Evolutionary conservation across 495 filamentous ascomycete species (phyloP), one percentile per base, ranked within the genome.

Genomic region (Tuber borchii): DNA sequence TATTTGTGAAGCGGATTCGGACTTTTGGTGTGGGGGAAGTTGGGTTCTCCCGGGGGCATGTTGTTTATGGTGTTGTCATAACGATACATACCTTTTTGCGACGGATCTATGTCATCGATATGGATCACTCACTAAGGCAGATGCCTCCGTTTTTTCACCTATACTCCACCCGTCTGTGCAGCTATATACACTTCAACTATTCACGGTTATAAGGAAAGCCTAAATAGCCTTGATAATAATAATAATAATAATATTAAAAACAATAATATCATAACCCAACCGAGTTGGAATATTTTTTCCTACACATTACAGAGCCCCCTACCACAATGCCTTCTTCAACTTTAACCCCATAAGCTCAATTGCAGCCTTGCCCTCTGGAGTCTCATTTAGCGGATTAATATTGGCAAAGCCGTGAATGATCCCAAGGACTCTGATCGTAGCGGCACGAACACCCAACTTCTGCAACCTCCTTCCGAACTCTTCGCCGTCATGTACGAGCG

Each of bases 401-500:
- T 34, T 20, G 22, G 76, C 73, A 76, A 86, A 82, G 2, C 82
- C 76, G 81, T 87, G 86, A 0, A 86, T 79, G 39, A 77, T 83
- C 42, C 84, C 86, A 22, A 76, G 34, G 46, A 82, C 82, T 26
- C 82, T 83, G 26, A 84, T 73, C 71, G 84, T 17, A 20, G 84
- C 82, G 20, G 85, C 83, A 31, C 79, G 74, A 71, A 83, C 83
- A 1, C 85, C 86, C 2, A 85, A 83, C 31, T 81, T 82, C 69
- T 83, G 77, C 73, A 88, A 76, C 56, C 85, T 84, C 26, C 81
- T 76, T 3, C 84, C 87, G 82, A 87, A 87, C 20, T 76, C 76
- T 74, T 86, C 84, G 8, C 85, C 86, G 76, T 88, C 86, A 73
- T 87, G 84, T 43, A 86, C 81, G 37, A 88, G 80, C 69, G 85